phyloP scores from a whole-genome alignment of 2,329 filamentous ascomycete genomes.

The Hymenoscyphus occultus region DNA sequence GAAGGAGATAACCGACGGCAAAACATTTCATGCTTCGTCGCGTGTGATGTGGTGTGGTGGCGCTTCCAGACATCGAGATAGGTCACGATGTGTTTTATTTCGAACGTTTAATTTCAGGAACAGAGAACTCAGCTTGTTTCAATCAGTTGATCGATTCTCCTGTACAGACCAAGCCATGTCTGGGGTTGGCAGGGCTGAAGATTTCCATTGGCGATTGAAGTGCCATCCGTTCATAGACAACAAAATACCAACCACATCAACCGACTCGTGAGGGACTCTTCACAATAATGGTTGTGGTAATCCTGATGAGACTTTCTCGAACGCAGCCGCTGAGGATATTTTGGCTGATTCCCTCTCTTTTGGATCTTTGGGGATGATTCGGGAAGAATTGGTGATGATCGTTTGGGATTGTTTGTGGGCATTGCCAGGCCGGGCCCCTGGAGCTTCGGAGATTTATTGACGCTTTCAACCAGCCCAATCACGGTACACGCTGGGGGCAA shows the following conservation, averaged over 20 bases:
- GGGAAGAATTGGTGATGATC: conserved; percentile 1
- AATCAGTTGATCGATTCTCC: not conserved
- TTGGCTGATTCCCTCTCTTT: not conserved
- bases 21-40: not conserved
- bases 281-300: not conserved
- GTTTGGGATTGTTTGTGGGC: not conserved
- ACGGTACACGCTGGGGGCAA: not conserved
- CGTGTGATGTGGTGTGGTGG: not conserved
- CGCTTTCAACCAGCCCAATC: not conserved
- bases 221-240: not conserved
- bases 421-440: not conserved
- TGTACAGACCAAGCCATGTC: not conserved
- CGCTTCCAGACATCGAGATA: not conserved
- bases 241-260: not conserved
- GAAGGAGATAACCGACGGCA: conserved; percentile 2
- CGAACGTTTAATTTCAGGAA: not conserved
- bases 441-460: conserved; percentile 8
- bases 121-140: not conserved
- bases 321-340: not conserved
- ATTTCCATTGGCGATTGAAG: not conserved
- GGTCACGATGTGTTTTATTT: not conserved
- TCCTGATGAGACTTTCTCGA: not conserved
- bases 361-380: not conserved
- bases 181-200: not conserved
- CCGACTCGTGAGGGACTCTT: too few species aligned